Base-by-base conservation (phyloP, 345 rosid species). In the Aquilaria yunnanensis region DNA sequence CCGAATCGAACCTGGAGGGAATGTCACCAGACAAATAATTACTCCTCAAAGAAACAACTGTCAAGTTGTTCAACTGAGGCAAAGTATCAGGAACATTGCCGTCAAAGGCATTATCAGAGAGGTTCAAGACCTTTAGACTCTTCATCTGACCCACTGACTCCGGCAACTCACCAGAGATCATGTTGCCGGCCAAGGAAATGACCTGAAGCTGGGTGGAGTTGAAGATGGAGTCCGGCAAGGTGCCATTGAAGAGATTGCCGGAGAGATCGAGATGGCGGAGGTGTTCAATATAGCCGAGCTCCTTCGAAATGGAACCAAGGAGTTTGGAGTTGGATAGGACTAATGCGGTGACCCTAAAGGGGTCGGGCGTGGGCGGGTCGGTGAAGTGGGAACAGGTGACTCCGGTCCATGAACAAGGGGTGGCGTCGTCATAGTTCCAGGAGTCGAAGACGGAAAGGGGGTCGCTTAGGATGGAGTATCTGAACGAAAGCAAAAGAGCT, bases 321-420 rank as follows among this genome's bases (percentile, higher is more conserved):
- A 89, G 92, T 29, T 75, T 80, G 53, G 79, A 76, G 60, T 67
- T 67, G 34, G 92, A 79, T 31, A 84, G 84, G 56, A 70, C 70
- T 71, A 89, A 72, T 47, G 84, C 69, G 30, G 89, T 86, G 31
- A 89, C 96, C 57, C 89, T 77, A 63, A 75, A 69, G 83, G 68
- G 78, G 56, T 80, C 87, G 52, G 79, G 71, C 47, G 89, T 54
- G 30, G 76, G 78, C 2, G 72, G 76, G 10, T 34, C 16, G 11
- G 74, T 87, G 31, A 81, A 63, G 65, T 74, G 66, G 6, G 78
- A 41, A 67, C 96, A 89, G 3, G 83, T 74, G 2, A 86, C 87
- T 54, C 92, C 96, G 54, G 67, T 75, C 96, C 96, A 86, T 12
- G 78, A 74, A 60, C 93, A 89, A 34, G 96, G 93, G 4, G 85